Evolutionary conservation across 495 filamentous ascomycete genomes (phyloP), one percentile per base, ranked within the genome.

Genomic region (Haplographium delicatum): DNA sequence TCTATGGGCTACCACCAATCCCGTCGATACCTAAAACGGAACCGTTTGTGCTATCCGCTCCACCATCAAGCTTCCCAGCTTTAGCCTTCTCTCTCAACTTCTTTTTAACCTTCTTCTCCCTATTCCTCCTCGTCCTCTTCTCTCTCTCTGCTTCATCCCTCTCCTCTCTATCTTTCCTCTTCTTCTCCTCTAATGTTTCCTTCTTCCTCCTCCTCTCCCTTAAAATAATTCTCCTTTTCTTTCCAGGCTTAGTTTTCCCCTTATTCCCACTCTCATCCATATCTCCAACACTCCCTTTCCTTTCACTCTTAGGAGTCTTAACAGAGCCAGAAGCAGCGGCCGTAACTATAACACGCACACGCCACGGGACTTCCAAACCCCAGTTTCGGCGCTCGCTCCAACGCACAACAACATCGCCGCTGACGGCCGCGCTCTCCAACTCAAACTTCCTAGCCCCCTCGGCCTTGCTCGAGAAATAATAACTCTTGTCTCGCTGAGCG

Each of bases 91-190:
- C 68, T 60, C 75, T 75, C 60, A 68, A 59, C 57, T 68, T 66
- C 53, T 71, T 65, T 65, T 73, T 76, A 13, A 76, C 51, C 59
- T 78, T 76, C 62, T 69, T 75, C 62, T 71, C 67, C 50, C 71
- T 58, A 51, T 78, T 78, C 41, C 75, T 53, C 39, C 72, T 56
- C 61, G 73, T 73, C 65, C 74, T 74, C 68, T 78, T 78, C 49
- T 75, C 75, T 54, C 67, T 68, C 20, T 76, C 38, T 34, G 70
- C 66, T 53, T 75, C 67, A 57, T 75, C 73, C 60, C 72, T 76
- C n/a, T 49, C 57, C 50, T 62, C 59, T 38, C 65, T 62, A 6
- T 61, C 51, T 23, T 54, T 37, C 11, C 53, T 57, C 56, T 42
- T 49, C 33, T 31, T 20, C 30, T 53, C 48, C 24, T 35, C 18